A percentile compares a stretch with the other conserved stretches of the same genome.
These are phyloP conservation scores for Fonsecaea monophora DNA, from an alignment of 2,329 filamentous ascomycete genomes.

Conservation along the genomic window DNA sequence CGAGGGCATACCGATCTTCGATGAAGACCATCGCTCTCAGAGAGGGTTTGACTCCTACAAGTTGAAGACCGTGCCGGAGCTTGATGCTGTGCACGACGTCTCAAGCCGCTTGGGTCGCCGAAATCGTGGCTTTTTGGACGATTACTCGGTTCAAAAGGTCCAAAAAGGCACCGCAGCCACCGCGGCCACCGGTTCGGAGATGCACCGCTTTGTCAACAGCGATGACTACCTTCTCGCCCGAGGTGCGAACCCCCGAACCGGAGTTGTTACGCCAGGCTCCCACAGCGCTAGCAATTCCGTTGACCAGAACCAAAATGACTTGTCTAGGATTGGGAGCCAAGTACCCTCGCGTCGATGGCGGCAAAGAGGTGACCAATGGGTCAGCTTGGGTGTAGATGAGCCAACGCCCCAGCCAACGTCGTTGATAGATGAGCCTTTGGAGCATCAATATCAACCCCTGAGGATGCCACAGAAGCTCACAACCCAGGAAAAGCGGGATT, in stretches of 20 bases:
- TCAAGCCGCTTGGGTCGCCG: conserved; percentile 22
- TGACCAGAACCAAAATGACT: conserved; percentile 24
- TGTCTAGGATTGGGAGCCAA: neutral
- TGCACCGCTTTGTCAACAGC: conserved; percentile 37
- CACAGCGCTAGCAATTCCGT: conserved; percentile 40
- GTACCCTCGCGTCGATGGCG: conserved; percentile 42
- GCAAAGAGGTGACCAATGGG: conserved; percentile 47
- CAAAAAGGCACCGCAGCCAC: neutral
- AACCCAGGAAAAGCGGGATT: neutral
- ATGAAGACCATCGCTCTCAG: neutral
- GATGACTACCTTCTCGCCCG: conserved; percentile 47
- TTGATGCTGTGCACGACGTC: conserved; percentile 32
- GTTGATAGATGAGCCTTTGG: conserved; percentile 6
- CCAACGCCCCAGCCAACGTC: conserved; percentile 38
- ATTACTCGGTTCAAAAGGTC: neutral
- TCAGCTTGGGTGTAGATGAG: conserved; percentile 43
- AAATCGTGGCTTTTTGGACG: conserved; percentile 20
- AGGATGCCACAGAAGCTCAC: conserved; percentile 28
- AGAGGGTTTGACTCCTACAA: conserved; percentile 19
- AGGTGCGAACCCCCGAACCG: conserved; percentile 47
- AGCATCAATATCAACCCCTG: conserved; percentile 18
- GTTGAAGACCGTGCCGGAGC: conserved; percentile 21
- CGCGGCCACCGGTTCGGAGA: conserved; percentile 17
- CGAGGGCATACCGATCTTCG: neutral
- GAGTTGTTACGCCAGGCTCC: conserved; percentile 47